A percentile compares a stretch with the other conserved stretches of the same genome.
These are phyloP conservation scores for Crithidia thermophila DNA, from an alignment of 208 protist species.

Conservation along the genomic window DNA sequence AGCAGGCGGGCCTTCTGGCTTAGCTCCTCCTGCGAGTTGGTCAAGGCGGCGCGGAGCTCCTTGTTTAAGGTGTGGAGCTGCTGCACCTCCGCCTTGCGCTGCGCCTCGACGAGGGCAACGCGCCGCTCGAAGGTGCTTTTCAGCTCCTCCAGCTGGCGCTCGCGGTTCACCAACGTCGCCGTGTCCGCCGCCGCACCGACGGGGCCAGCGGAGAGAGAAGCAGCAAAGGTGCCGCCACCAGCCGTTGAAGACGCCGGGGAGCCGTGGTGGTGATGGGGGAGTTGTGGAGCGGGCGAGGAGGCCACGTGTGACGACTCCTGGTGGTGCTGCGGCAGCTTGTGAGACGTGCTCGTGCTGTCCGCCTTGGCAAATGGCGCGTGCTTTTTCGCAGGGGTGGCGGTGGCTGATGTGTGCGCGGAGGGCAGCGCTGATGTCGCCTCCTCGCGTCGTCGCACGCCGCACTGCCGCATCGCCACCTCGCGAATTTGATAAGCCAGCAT, in stretches of 20 bases:
- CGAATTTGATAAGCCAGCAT: slow-evolving; percentile 30
- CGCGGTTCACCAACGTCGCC: slow-evolving; percentile 26
- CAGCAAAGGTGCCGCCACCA: background rate
- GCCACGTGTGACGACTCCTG: background rate
- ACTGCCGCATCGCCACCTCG: slow-evolving; percentile 21
- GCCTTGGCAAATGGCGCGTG: background rate
- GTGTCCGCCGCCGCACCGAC: slow-evolving; percentile 1
- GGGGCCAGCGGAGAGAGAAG: background rate
- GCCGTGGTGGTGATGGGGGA: background rate
- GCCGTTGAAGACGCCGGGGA: background rate
- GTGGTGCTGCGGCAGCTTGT: too few relatives aligned
- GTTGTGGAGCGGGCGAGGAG: background rate
- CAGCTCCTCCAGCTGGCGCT: slow-evolving; percentile 45
- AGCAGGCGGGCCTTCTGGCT: slow-evolving; percentile 34
- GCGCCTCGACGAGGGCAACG: slow-evolving; percentile 45
- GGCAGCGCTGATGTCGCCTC: background rate
- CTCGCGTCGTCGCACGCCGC: background rate
- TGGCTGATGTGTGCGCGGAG: background rate
- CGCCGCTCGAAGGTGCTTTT: slow-evolving; percentile 47
- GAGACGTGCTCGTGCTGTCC: background rate
- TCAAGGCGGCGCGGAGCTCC: slow-evolving; percentile 63
- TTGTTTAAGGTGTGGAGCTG: slow-evolving; percentile 61
- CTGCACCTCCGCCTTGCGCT: slow-evolving; percentile 46
- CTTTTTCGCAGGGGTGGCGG: background rate
- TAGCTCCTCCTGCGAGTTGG: slow-evolving; percentile 60